Evolutionary conservation across 331 rosid species (phyloP), one percentile per base, ranked within the genome.

Genomic region (Rosa hybrid): DNA sequence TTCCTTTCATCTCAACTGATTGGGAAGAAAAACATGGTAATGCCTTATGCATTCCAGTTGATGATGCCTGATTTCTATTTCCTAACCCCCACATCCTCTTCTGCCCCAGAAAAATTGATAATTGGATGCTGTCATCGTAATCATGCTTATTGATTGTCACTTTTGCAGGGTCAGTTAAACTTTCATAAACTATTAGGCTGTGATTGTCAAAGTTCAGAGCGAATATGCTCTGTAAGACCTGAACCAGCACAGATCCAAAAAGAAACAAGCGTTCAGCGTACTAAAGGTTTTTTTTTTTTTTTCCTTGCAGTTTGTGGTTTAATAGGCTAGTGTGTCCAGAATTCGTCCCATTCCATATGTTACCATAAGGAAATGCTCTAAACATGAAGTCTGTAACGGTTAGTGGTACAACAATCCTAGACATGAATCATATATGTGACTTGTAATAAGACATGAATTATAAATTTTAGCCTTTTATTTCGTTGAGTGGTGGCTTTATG

Each of bases 1-100:
- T 92, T 95, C 84, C 96, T 95, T 54, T 97, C 98, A 71, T 92
- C 91, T 51, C 97, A 95, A 81, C 80, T 95, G 81, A 86, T 91
- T 83, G 89, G 87, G 69, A 90, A 93, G 92, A 91, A 87, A 87
- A 95, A 90, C 73, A 80, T 95, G 98, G 98, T 94, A 92, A 85
- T 59, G 48, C 13, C 67, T 63, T 68, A 77, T 50, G 68, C 49
- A 83, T 70, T 73, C 14, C 46, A n/a, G 50, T 72, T 9, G 51
- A 34, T 78, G 69, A 10, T 56, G 63, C 45, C 53, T 41, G 18
- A 54, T 18, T 73, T 27, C 53, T 50, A 62, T 44, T 65, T 39
- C 49, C 72, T 38, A 67, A 20, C 64, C 30, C 64, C 30, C 7
- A n/a, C 59, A 17, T 16, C 67, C 5, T 3, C 67, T 60, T 60